phyloP scores from a whole-genome alignment of 495 filamentous ascomycete genomes.

The Amphirosellinia nigrospora region DNA sequence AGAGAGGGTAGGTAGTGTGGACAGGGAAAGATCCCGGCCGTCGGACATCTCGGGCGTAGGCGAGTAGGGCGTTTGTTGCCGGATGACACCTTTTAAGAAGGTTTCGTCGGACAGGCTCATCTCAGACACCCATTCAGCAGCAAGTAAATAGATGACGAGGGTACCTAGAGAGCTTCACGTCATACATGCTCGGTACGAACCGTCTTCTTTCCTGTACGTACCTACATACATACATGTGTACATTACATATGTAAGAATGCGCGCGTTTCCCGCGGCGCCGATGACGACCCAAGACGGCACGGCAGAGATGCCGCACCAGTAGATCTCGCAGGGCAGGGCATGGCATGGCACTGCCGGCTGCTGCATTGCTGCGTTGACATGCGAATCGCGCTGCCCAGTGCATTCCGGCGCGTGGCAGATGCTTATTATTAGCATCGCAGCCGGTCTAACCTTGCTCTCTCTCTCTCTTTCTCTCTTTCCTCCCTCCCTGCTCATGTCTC shows the following conservation, averaged over 20 bases:
- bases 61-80: constrained; percentile 12
- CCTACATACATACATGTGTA: not conserved
- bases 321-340: not conserved
- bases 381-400: constrained; percentile 12
- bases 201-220: not conserved
- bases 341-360: not conserved
- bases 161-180: not conserved
- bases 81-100: constrained; percentile 8
- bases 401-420: constrained; percentile 15
- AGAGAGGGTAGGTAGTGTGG: not conserved
- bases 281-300: constrained; percentile 1
- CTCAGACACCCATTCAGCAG: not conserved
- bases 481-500: not conserved
- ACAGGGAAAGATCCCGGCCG: constrained; percentile 3
- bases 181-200: not conserved
- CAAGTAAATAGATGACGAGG: not conserved
- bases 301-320: constrained; percentile 7
- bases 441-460: not conserved
- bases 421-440: constrained; percentile 21
- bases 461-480: not conserved
- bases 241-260: not conserved
- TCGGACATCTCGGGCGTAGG: constrained; percentile 15
- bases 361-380: constrained; percentile 22
- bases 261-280: constrained; percentile 9
- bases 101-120: no score